Evolutionary conservation across 108 stramenopile genomes (phyloP).

Genomic region (Chaetoceros tenuissimus): DNA sequence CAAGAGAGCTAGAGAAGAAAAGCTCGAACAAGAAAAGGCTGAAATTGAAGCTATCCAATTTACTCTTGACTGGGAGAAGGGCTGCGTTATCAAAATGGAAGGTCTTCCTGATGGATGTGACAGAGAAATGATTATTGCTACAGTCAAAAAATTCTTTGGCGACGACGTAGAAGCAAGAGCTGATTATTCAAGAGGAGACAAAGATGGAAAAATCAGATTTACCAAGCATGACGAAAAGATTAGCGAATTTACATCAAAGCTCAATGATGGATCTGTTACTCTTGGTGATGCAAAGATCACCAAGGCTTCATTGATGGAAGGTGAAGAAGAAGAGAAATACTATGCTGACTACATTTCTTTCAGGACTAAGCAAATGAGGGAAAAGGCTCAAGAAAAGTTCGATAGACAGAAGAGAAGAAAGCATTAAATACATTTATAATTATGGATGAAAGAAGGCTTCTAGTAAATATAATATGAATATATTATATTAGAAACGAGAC

Average conservation of each 20-base stretch:
- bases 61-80: constrained; percentile 64
- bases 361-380: constrained; percentile 56
- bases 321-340: constrained; percentile 82
- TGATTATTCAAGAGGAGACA: constrained; percentile 70
- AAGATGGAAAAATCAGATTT: constrained; percentile 63
- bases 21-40: constrained; percentile 5
- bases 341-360: constrained; percentile 67
- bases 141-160: constrained; percentile 39
- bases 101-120: constrained; percentile 64
- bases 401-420: constrained; percentile 11
- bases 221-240: constrained; percentile 42
- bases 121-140: constrained; percentile 65
- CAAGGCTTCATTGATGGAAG: constrained; percentile 55
- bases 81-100: constrained; percentile 66
- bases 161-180: constrained; percentile 46
- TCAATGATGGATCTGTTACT: constrained; percentile 49
- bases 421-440: background rate
- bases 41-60: constrained; percentile 26
- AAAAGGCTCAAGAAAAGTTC: constrained; percentile 44
- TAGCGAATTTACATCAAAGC: constrained; percentile 41
- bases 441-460: background rate
- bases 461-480: background rate
- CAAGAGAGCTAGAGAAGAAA: constrained; percentile 9
- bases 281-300: constrained; percentile 56
- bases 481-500: background rate